Conservation (phyloP, 2,329 filamentous ascomycete genomes). For the Cytospora piceae region DNA sequence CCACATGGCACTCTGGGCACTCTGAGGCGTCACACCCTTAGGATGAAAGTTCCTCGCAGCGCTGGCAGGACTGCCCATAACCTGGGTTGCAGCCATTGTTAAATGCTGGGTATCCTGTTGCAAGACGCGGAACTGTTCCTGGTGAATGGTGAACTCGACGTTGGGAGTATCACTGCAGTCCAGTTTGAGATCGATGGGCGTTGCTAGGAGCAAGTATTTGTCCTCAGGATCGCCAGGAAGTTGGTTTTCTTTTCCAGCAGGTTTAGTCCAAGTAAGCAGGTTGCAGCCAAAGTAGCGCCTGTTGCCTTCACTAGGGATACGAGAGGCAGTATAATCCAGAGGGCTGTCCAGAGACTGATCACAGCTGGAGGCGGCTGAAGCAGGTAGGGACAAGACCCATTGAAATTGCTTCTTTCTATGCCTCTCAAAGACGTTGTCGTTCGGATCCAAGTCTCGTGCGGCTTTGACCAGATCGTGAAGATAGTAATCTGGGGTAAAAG, state of each 20-base stretch:
- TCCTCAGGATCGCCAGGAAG: conserved; percentile 39
- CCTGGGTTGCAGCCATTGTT: conserved; percentile 16
- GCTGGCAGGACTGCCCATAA: conserved; percentile 5
- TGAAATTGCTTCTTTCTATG: conserved; percentile 56
- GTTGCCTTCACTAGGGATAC: conserved; percentile 1
- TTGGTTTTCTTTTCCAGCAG: conserved; percentile 33
- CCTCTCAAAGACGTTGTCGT: conserved; percentile 43
- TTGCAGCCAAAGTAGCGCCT: conserved; percentile 42
- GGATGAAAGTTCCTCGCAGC: conserved; percentile 3
- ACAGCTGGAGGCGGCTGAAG: conserved; percentile 28
- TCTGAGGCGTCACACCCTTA: conserved; percentile 10
- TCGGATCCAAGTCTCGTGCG: conserved; percentile 28
- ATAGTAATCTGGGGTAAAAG: conserved; percentile 14
- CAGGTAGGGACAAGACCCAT: conserved; percentile 50
- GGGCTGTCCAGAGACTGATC: conserved; percentile 15
- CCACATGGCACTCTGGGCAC: conserved; percentile 23
- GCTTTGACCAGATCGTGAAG: conserved; percentile 28
- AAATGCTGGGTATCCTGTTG: conserved; percentile 9
- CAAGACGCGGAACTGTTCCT: conserved; percentile 18
- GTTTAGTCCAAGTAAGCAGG: conserved; percentile 47
- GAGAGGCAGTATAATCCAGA: conserved; percentile 1
- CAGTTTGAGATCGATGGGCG: conserved; percentile 41
- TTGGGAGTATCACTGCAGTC: conserved; percentile 3
- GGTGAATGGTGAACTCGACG: conserved; percentile 18
- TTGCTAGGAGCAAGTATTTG: conserved; percentile 53